Evolutionary conservation across 805 yeast genomes (phyloP), one percentile per base, ranked within the genome.

Genomic region (Candida caryicola): DNA sequence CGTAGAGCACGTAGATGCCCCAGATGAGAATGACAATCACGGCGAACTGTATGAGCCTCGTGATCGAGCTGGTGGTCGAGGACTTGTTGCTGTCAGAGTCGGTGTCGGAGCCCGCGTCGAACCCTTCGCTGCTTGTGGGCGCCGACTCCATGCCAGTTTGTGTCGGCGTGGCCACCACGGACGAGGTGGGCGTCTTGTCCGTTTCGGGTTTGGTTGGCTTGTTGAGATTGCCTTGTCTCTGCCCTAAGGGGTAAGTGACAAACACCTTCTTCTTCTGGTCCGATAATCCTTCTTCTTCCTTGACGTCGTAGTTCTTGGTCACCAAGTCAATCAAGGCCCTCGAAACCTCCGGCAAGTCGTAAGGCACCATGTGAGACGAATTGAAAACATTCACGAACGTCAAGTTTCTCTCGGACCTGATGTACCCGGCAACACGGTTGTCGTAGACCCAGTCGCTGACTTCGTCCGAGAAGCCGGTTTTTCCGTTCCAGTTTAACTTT

Each of bases 311-410:
- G 38, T 68, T 64, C 1, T 60, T 59, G 1, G 61, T 49, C 18
- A 71, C 50, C 16, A 76, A 43, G 51, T 87, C 89, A 29, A 89
- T 63, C 43, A 90, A 61, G 13, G 88, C 87, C 47, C 89, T 71
- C 5, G 90, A 76, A 18, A 76, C 71, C 32, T 72, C 77, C 1
- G 93, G 85, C 36, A 77, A 64, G 57, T 90, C 97, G 47, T 76
- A 82, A 1, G 98, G 95, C 17, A 89, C 93, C 98, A 93, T 91
- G 56, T 93, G 98, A 3, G 95, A 83, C 0, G 95, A 79, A 49
- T 86, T 77, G 56, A 63, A 76, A 2, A 91, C 77, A 40, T 79
- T 77, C 23, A 85, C 79, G 56, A 83, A 84, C 0, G 96, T 83
- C 52, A 91, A 66, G 53, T 87, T 86, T 45, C 86, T 71, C 33